Evolutionary conservation across 129 eudicot species (phyloP).

Genomic region (carrot (Daucus carota)): DH1_v3.0 NC_030384.2:29555501-29556000

Average conservation of each 20-base stretch:
- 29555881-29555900: conserved; percentile 25
- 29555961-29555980: conserved; percentile 21
- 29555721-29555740: background rate
- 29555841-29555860: conserved; percentile 24
- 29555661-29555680: background rate
- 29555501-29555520: conserved; percentile 22
- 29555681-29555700: background rate
- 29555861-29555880: conserved; percentile 27
- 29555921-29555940: conserved; percentile 28
- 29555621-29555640: too few species aligned
- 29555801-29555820: conserved; percentile 20
- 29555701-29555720: background rate
- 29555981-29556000: conserved; percentile 19
- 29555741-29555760: background rate
- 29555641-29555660: background rate
- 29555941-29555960: conserved; percentile 24
- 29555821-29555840: conserved; percentile 28
- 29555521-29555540: conserved; percentile 22
- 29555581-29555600: too few species aligned
- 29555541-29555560: background rate
- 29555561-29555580: background rate
- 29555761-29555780: background rate
- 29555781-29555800: conserved; percentile 21
- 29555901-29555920: conserved; percentile 17
- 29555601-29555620: too few species aligned